phyloP scores from a whole-genome alignment of 148 eudicot species.

The Persicaria maculosa region DNA sequence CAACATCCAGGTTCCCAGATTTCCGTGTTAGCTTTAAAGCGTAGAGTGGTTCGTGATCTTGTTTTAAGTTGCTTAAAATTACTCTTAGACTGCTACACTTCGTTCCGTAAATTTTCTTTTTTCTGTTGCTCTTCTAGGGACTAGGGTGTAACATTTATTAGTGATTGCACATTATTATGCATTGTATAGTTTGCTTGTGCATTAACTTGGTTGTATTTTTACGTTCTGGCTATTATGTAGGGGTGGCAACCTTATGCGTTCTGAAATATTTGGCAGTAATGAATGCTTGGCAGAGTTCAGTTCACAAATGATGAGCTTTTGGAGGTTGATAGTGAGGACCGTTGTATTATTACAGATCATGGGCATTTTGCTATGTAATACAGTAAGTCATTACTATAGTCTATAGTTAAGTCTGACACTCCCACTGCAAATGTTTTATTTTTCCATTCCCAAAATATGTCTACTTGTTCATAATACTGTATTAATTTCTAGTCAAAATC shows the following conservation, averaged over 20 bases:
- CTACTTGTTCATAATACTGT: neutral
- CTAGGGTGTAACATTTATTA: neutral
- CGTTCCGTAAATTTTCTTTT: neutral
- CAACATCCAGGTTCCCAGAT: neutral
- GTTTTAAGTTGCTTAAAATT: too few species aligned
- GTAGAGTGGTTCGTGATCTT: too few species aligned
- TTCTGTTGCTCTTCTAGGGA: neutral
- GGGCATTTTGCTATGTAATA: slow-evolving; percentile 73
- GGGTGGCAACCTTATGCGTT: slow-evolving; percentile 93
- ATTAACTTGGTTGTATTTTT: neutral
- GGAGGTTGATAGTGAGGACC: slow-evolving; percentile 80
- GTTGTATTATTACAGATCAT: slow-evolving; percentile 91
- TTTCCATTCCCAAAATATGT: neutral
- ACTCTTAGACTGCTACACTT: neutral
- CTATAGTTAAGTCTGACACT: neutral
- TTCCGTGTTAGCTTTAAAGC: neutral
- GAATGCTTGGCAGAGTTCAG: slow-evolving; percentile 59
- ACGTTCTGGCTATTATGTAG: slow-evolving; percentile 21
- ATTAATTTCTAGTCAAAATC: too few species aligned
- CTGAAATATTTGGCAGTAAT: slow-evolving; percentile 22
- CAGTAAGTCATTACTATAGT: neutral
- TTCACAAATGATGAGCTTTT: slow-evolving; percentile 66
- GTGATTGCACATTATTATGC: neutral
- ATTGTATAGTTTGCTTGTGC: neutral
- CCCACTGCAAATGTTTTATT: neutral